These are phyloP conservation scores for Escallonia rubra DNA, from an alignment of 129 eudicot genomes.

Conservation along the genomic window DNA sequence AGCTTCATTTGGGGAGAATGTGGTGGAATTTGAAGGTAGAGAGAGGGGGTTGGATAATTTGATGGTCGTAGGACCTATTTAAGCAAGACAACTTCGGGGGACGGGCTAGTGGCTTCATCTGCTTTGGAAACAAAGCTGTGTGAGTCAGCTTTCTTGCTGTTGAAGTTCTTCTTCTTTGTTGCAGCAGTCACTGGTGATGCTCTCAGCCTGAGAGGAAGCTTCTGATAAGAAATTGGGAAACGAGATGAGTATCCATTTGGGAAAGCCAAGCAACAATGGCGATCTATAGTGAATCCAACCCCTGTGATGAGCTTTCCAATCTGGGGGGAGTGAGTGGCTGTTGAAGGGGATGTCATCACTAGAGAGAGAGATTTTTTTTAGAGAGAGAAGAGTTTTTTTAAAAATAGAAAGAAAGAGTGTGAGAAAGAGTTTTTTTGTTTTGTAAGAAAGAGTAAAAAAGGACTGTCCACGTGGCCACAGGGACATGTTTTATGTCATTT, in stretches of 20 bases:
- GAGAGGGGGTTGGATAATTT: too few species aligned
- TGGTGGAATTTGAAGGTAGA: too few species aligned
- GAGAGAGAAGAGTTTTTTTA: too few species aligned
- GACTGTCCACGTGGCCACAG: too few species aligned
- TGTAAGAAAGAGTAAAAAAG: too few species aligned
- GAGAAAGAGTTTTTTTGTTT: too few species aligned
- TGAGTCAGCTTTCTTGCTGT: slow-evolving; percentile 40
- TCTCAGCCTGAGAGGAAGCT: slow-evolving; percentile 21
- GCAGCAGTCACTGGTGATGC: slow-evolving; percentile 30
- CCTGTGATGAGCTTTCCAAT: background rate
- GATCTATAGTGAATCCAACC: slow-evolving; percentile 5
- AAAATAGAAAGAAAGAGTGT: too few species aligned
- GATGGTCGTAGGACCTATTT: slow-evolving; percentile 42
- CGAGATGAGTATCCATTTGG: slow-evolving; percentile 24
- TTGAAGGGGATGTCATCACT: slow-evolving; percentile 15
- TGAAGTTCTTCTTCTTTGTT: slow-evolving; percentile 41
- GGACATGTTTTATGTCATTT: too few species aligned
- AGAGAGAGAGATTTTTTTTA: too few species aligned
- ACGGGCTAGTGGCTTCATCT: slow-evolving; percentile 77
- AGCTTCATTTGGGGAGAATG: too few species aligned
- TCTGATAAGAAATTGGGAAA: slow-evolving; percentile 28
- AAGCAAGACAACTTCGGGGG: slow-evolving; percentile 91
- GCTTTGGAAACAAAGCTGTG: slow-evolving; percentile 77
- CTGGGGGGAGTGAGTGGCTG: slow-evolving; percentile 9
- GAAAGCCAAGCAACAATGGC: slow-evolving; percentile 11